These are phyloP conservation scores for Aspergillus tanneri DNA, from an alignment of 2,329 filamentous ascomycete species.

Conservation along the genomic window DNA sequence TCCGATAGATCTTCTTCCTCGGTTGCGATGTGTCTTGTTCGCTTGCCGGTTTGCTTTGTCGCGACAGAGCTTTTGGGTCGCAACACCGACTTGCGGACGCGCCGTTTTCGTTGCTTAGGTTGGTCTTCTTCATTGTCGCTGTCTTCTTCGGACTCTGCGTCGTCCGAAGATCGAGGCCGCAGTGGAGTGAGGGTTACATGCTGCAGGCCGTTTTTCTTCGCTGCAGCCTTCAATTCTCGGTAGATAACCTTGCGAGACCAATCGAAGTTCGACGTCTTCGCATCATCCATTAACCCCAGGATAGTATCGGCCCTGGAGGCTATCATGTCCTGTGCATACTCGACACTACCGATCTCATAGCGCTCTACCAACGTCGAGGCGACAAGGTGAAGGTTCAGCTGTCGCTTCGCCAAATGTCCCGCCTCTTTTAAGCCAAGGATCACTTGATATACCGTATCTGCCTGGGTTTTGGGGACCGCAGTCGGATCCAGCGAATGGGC, in stretches of 20 bases:
- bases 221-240: constrained; percentile 39
- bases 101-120: constrained; percentile 25
- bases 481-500: constrained; percentile 28
- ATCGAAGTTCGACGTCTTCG: constrained; percentile 36
- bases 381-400: constrained; percentile 38
- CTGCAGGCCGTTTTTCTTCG: constrained; percentile 28
- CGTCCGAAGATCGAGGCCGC: constrained; percentile 29
- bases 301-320: constrained; percentile 33
- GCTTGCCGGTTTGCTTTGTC: constrained; percentile 43
- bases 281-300: constrained; percentile 39
- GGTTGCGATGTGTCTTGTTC: constrained; percentile 34
- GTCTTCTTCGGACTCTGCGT: constrained; percentile 35
- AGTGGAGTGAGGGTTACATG: constrained; percentile 36
- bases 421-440: constrained; percentile 42
- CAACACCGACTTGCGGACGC: constrained; percentile 45
- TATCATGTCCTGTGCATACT: constrained; percentile 40
- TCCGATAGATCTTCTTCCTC: constrained; percentile 28
- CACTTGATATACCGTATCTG: constrained; percentile 38
- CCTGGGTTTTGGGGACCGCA: constrained; percentile 33
- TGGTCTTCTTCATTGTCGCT: constrained; percentile 27
- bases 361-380: constrained; percentile 33
- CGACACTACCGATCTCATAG: constrained; percentile 34
- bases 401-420: constrained; percentile 43
- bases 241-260: constrained; percentile 46
- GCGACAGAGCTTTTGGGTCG: constrained; percentile 44